Percentiles rank a stretch among this genome's conserved stretches.
phyloP scores from a whole-genome alignment of 768 basidiomycete genomes.

The Russula dissimulans region DNA sequence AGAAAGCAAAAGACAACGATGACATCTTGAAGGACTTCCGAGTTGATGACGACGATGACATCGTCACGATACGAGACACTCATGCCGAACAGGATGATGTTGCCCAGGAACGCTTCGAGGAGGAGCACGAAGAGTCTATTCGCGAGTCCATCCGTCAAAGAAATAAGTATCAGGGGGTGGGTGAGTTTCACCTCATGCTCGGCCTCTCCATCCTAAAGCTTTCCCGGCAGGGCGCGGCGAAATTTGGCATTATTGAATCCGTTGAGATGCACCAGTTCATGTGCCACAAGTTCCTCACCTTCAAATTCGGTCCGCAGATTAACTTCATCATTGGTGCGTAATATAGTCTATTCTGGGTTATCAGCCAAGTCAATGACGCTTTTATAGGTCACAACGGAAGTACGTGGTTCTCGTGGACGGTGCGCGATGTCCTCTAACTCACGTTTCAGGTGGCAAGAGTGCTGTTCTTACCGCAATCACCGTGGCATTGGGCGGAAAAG shows the following conservation, averaged over 20 bases:
- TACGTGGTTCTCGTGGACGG: slow-evolving; percentile 34
- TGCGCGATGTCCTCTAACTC: neutral
- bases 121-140: slow-evolving; percentile 46
- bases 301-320: slow-evolving; percentile 85
- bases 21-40: slow-evolving; percentile 15
- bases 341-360: neutral
- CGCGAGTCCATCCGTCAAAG: slow-evolving; percentile 43
- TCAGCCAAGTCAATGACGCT: neutral
- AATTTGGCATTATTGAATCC: slow-evolving; percentile 79
- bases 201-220: neutral
- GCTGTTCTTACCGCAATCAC: slow-evolving; percentile 90
- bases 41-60: slow-evolving; percentile 21
- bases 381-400: slow-evolving; percentile 82
- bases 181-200: slow-evolving; percentile 24
- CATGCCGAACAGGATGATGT: slow-evolving; percentile 32
- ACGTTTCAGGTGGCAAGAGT: slow-evolving; percentile 75
- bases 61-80: slow-evolving; percentile 11
- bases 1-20: slow-evolving; percentile 11
- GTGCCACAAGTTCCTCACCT: slow-evolving; percentile 82
- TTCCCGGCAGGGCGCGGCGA: slow-evolving; percentile 54
- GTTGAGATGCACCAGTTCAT: slow-evolving; percentile 91
- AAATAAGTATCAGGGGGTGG: slow-evolving; percentile 38
- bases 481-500: slow-evolving; percentile 89
- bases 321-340: slow-evolving; percentile 89
- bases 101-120: slow-evolving; percentile 60